Base-by-base conservation (phyloP, 495 filamentous ascomycete species). In the Aspergillus funiculosus region DNA sequence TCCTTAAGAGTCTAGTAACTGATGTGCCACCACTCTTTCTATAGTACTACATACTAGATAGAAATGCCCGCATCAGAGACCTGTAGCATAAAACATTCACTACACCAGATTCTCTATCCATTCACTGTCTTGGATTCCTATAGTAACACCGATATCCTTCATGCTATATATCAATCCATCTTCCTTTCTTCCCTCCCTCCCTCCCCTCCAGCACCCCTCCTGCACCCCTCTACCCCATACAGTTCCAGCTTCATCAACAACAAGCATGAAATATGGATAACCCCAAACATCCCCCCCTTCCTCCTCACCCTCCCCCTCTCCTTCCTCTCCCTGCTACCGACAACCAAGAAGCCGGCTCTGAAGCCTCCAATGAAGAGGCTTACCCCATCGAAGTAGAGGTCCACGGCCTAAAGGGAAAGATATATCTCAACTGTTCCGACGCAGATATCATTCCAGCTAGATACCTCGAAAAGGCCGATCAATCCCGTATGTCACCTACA, bases 361-460 rank as follows among this genome's bases (percentile, higher is more conserved):
- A 25, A 14, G 43, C 24, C 4, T 20, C 35, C 6, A 25, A 46
- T 5, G 43, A 38, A 15, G 35, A 45, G n/a, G 30, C 13, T 2
- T 9, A 18, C 36, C 46, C 50, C 9, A 20, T 56, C 7, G 51
- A 54, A 19, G 26, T 54, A 19, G 25, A 37, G 10, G 54, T 60
- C 27, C 58, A 63, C 18, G 44, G 48, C 18, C 24, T 61, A 4
- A 58, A 50, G 11, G 62, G 56, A 17, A 59, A 51, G 15, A 18
- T 61, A 10, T 53, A 55, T 19, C 48, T 63, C 14, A 53, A 62
- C 25, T 37, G 39, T 6, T 44, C 52, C 11, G 15, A 50, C 1
- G 40, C 57, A 7, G 56, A 66, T 5, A 46, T 66, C 13, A 36
- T 66, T 14, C 62, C 60, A 3, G 21, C 20, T 8, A 18, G 38